Evolutionary conservation across 495 filamentous ascomycete genomes (phyloP), one percentile per base, ranked within the genome.

Genomic region (Aspergillus carlsbadensis): DNA sequence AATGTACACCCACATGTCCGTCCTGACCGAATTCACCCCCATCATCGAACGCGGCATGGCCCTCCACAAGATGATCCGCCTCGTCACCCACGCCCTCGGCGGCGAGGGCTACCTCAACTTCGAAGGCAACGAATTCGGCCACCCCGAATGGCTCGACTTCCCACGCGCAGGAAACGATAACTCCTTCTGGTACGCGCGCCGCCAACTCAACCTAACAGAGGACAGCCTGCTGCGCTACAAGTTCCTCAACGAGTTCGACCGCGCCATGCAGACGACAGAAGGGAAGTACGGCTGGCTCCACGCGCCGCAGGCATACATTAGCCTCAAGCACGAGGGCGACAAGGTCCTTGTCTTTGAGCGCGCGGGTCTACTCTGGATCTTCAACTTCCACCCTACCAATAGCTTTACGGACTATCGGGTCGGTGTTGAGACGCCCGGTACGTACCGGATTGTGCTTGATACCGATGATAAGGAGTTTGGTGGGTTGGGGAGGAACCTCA

Each of bases 141-240:
- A 98, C 70, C 94, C 94, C 0, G 94, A 98, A 77, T 98, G 94
- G 94, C 90, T 98, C 52, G 94, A 98, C 70, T 98, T 98, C 74
- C 94, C 94, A 10, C 88, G 94, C 29, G 92, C 82, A 57, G 94
- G 95, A 43, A 98, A 98, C 79, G 74, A 87, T 65, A 97, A 98
- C 71, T 92, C 88, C 58, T 98, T 90, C 84, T 94, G 92, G 86
- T 98, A 98, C 70, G 94, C 94, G 2, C 86, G 94, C 3, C 89
- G 94, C 44, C 94, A 96, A 72, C 87, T 96, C 58, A 97, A 98
- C 70, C 83, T 98, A 5, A 86, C 91, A 0, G 91, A 96, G 52
- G 94, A 98, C 73, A 54, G 72, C 7, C 80, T 94, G 4, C 83
- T 98, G 41, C 88, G 94, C 2, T 98, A 98, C 75, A 81, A 84